Evolutionary conservation across 768 basidiomycete species (phyloP).

Genomic region (Tulasnella sp.): DNA sequence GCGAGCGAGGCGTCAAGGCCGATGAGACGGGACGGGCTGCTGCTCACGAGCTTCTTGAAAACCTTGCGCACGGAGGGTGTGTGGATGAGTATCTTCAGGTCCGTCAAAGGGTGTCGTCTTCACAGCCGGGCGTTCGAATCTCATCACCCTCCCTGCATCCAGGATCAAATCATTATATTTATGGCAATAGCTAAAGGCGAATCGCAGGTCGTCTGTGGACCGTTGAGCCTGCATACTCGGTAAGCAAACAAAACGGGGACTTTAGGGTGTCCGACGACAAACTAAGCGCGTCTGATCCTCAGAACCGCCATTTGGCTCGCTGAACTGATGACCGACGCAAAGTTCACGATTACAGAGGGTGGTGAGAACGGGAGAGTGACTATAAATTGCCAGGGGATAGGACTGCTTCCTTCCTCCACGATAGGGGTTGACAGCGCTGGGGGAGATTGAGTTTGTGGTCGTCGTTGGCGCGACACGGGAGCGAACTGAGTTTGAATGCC

Average conservation of each 20-base stretch:
- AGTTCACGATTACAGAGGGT: constrained; percentile 50
- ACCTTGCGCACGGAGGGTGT: constrained; percentile 60
- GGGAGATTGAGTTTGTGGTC: neutral
- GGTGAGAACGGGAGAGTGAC: constrained; percentile 42
- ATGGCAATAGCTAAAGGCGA: constrained; percentile 66
- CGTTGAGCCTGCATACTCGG: constrained; percentile 66
- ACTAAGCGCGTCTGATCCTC: neutral
- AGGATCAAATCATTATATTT: constrained; percentile 77
- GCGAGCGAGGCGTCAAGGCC: constrained; percentile 44
- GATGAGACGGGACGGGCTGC: constrained; percentile 52
- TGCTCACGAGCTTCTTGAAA: constrained; percentile 54
- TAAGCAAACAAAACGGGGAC: constrained; percentile 34
- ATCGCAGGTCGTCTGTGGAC: constrained; percentile 54
- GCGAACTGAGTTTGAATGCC: neutral
- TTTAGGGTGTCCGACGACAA: constrained; percentile 5
- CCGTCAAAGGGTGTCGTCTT: constrained; percentile 13
- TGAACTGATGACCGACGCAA: constrained; percentile 62
- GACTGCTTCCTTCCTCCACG: constrained; percentile 30
- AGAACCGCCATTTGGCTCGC: constrained; percentile 71
- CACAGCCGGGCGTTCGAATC: constrained; percentile 23
- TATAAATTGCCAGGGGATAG: constrained; percentile 63
- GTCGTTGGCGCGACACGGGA: neutral
- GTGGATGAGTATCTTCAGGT: constrained; percentile 67
- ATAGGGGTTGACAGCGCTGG: neutral
- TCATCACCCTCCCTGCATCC: constrained; percentile 35